These are phyloP conservation scores for Didymellaceae sp. DNA, from an alignment of 2,329 filamentous ascomycete species.

Conservation along the genomic window DNA sequence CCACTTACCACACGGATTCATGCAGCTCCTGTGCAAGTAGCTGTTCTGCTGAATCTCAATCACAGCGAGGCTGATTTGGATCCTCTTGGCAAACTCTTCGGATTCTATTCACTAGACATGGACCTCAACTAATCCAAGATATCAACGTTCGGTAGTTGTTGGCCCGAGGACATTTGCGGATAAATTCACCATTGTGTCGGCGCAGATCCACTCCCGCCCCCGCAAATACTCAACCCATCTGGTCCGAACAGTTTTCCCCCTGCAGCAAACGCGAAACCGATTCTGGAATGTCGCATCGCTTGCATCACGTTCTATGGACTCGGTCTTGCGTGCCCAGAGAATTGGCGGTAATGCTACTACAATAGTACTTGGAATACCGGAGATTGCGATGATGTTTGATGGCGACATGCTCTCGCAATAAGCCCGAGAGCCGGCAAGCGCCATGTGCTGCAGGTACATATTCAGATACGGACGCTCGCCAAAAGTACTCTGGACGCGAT, in stretches of 20 bases:
- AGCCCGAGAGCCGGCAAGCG: slow-evolving; percentile 9
- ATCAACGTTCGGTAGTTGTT: slow-evolving; percentile 20
- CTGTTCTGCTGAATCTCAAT: too few relatives aligned
- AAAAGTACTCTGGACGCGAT: slow-evolving; percentile 3
- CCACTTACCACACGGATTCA: too few relatives aligned
- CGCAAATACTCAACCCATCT: slow-evolving; percentile 13
- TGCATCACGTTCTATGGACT: slow-evolving; percentile 19
- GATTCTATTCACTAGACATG: too few relatives aligned
- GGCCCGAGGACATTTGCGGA: slow-evolving; percentile 20
- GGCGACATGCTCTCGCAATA: slow-evolving; percentile 15
- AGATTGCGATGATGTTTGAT: slow-evolving; percentile 17
- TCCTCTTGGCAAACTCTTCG: too few relatives aligned
- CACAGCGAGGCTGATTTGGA: too few relatives aligned
- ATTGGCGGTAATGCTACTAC: slow-evolving; percentile 16
- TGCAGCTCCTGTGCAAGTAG: too few relatives aligned
- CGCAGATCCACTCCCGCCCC: slow-evolving; percentile 21
- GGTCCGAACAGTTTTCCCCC: slow-evolving; percentile 9
- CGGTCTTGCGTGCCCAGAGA: slow-evolving; percentile 22
- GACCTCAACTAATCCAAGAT: too few relatives aligned
- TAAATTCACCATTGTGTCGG: slow-evolving; percentile 12
- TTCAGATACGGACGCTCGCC: slow-evolving; percentile 4
- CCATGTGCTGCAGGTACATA: slow-evolving; percentile 11
- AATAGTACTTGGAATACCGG: slow-evolving; percentile 24
- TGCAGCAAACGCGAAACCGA: slow-evolving; percentile 17
- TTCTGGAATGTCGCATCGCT: slow-evolving; percentile 9